Evolutionary conservation across 345 rosid genomes (phyloP), one percentile per base, ranked within the genome.

Genomic region (Corchorus olitorius): DNA sequence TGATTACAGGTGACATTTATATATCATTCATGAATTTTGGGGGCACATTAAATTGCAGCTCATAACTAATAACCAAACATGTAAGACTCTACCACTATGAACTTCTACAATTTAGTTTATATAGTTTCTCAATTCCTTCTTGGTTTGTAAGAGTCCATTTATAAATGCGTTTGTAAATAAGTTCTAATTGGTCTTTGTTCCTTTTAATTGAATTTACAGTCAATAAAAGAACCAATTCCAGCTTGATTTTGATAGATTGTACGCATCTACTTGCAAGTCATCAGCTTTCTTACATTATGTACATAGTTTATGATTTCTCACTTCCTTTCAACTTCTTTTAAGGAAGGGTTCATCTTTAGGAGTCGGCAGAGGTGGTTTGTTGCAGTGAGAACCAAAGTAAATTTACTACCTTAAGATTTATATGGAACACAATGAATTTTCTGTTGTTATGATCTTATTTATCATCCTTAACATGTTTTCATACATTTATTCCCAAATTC

Each of bases 351-450:
- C 98, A 49, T 88, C 97, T 48, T 67, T 92, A 20, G 99, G 99
- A 78, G 89, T 91, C 81, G 99, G 98, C 72, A 87, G 98, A 80
- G 99, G 97, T 39, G 89, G 98, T 88, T 95, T 80, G 95, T 81
- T 72, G 96, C 94, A 10, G 91, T 92, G 97, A 88, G 97, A 64
- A 96, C 89, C 79, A 93, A 86, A 83, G 98, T 95, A 88, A 89
- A 96, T 78, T 33, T 48, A 43, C 58, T 50, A 7, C 56, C 27
- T 19, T 81, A 20, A n/a, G 62, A 53, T 48, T 11, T 17, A 14
- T 58, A 72, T 8, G 15, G n/a, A 52, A 17, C 33, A 6, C 22
- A 15, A 19, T 66, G 11, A 15, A 27, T 0, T 16, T 45, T 8
- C 8, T 62, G 39, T 19, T 72, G 33, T 52, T 52, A 27, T 27